Conservation (phyloP, 192 early-diverging fungal species). For the Rhizophagus sp. region DNA sequence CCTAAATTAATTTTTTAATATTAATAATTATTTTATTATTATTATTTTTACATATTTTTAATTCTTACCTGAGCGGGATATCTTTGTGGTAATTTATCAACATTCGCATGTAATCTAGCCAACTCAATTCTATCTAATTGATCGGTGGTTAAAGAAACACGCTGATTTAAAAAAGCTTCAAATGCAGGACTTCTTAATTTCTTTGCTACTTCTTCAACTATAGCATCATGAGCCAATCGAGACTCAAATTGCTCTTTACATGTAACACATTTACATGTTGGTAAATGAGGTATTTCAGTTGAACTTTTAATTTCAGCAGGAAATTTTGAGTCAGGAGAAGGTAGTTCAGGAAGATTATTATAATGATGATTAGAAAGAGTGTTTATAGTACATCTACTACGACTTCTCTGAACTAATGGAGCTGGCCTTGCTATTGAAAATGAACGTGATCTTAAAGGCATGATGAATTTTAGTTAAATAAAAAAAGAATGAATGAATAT, state of each 20-base stretch:
- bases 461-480: not conserved
- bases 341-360: not conserved
- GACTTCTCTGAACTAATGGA: not conserved
- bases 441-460: not conserved
- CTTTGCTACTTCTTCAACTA: not conserved
- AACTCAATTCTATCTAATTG: not conserved
- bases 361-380: not conserved
- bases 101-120: not conserved
- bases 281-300: not conserved
- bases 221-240: not conserved
- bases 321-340: not conserved
- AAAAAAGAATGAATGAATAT: not conserved
- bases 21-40: too few species aligned
- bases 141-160: not conserved
- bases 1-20: not conserved
- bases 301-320: not conserved
- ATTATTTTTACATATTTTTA: too few species aligned
- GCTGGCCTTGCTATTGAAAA: not conserved
- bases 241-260: not conserved
- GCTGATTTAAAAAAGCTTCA: not conserved
- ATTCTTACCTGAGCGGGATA: not conserved
- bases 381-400: not conserved
- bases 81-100: not conserved
- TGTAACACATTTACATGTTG: not conserved
- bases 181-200: not conserved